These are phyloP conservation scores for Ambispora gerdemannii DNA, from an alignment of 192 early-diverging fungal species.

Conservation along the genomic window DNA sequence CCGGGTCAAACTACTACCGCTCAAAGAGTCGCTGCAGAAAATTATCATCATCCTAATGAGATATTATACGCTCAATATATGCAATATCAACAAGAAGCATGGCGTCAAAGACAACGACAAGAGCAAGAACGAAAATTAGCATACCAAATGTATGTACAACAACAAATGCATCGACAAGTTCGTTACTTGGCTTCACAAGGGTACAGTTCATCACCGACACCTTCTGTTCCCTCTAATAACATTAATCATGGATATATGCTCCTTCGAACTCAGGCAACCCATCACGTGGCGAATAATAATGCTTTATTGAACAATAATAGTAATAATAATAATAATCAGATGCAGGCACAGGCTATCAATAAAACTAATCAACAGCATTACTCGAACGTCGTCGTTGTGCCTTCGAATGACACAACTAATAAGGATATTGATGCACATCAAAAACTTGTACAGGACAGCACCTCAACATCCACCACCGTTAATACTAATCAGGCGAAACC, in stretches of 20 bases:
- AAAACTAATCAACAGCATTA: too few species aligned
- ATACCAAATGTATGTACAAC: not conserved
- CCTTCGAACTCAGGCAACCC: too few species aligned
- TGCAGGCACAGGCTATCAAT: too few species aligned
- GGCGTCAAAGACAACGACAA: not conserved
- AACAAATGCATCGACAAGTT: not conserved
- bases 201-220: not conserved
- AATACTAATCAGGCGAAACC: not conserved
- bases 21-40: not conserved
- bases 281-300: too few species aligned
- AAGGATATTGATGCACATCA: too few species aligned
- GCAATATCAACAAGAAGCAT: not conserved
- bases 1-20: not conserved
- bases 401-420: too few species aligned
- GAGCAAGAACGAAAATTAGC: not conserved
- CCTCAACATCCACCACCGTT: not conserved
- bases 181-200: not conserved
- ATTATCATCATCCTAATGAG: not conserved
- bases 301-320: too few species aligned
- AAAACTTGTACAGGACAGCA: too few species aligned
- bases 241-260: too few species aligned
- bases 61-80: not conserved
- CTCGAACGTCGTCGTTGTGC: too few species aligned
- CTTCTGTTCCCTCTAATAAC: too few species aligned
- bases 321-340: too few species aligned